A percentile compares a stretch with the other conserved stretches of the same genome.
These are phyloP conservation scores for Eucalyptus dawsonii DNA, from an alignment of 345 rosid genomes.

Conservation along the genomic window DNA sequence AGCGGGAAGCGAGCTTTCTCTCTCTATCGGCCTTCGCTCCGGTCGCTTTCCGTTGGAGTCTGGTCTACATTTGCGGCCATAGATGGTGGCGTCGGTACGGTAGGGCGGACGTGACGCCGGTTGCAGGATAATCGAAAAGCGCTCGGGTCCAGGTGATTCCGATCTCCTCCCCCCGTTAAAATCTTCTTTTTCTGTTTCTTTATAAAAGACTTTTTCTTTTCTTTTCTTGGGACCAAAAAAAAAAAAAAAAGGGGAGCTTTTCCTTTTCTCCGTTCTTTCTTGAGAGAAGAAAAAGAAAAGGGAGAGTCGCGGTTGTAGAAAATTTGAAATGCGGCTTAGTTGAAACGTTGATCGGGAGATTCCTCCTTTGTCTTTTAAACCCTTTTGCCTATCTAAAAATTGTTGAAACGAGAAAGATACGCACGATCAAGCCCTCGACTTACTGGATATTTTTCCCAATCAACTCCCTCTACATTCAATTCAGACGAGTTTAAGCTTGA, in stretches of 20 bases:
- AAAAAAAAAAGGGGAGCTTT: not conserved
- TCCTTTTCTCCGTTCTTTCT: not conserved
- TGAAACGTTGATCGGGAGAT: not conserved
- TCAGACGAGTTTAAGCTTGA: not conserved
- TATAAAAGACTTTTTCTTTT: not conserved
- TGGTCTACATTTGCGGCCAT: not conserved
- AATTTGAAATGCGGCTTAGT: not conserved
- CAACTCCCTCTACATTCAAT: not conserved
- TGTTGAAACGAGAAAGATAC: not conserved
- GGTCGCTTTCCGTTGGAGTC: not conserved
- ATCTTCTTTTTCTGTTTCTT: not conserved
- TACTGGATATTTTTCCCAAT: not conserved
- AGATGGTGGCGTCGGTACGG: not conserved
- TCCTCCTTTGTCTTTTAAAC: not conserved
- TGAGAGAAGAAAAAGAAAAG: not conserved
- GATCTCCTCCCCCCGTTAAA: not conserved
- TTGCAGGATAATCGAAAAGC: not conserved
- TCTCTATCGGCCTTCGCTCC: not conserved
- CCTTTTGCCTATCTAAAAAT: not conserved
- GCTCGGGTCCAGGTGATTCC: not conserved
- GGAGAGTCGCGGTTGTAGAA: not conserved
- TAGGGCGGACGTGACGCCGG: not conserved
- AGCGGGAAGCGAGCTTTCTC: not conserved
- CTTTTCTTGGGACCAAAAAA: not conserved
- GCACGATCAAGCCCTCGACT: not conserved